Evolutionary conservation across 306 rosid species (phyloP).

Genomic region (Gillenia trifoliata): DNA sequence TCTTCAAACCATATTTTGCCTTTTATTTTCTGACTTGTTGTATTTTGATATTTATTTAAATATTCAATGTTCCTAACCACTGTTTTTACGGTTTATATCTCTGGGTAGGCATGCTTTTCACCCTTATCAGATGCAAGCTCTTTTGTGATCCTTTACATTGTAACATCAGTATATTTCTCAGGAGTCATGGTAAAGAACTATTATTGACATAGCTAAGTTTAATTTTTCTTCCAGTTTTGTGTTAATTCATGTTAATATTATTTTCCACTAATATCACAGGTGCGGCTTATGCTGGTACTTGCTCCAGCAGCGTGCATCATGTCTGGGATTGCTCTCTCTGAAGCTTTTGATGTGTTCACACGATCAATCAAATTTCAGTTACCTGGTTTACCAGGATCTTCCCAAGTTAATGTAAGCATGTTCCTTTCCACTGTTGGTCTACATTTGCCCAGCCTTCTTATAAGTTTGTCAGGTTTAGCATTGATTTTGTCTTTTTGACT

Average conservation of each 20-base stretch:
- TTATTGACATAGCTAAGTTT: conserved; percentile 7
- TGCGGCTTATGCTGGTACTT: conserved; percentile 95
- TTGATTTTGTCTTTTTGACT: conserved; percentile 23
- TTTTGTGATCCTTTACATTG: conserved; percentile 81
- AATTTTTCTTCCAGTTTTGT: conserved; percentile 6
- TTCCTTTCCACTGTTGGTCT: conserved; percentile 13
- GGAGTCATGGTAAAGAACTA: conserved; percentile 90
- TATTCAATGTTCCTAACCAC: conserved; percentile 8
- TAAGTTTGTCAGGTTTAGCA: conserved; percentile 18
- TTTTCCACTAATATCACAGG: conserved; percentile 47
- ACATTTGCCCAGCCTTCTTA: conserved; percentile 15
- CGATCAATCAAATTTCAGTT: conserved; percentile 89
- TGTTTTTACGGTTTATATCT: conserved; percentile 27
- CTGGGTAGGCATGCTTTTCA: conserved; percentile 80
- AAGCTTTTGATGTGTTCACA: conserved; percentile 91
- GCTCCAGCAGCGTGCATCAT: conserved; percentile 98
- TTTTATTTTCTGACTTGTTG: background rate
- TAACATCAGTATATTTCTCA: conserved; percentile 84
- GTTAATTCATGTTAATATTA: conserved; percentile 17
- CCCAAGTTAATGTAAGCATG: conserved; percentile 49
- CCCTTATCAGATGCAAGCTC: conserved; percentile 98
- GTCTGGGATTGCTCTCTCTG: conserved; percentile 98
- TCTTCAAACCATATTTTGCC: background rate
- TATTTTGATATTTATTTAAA: background rate
- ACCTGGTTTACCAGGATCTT: conserved; percentile 41